These are phyloP conservation scores for Dryadomyces quercus-mongolicae DNA, from an alignment of 2,329 filamentous ascomycete species.

Conservation along the genomic window DNA sequence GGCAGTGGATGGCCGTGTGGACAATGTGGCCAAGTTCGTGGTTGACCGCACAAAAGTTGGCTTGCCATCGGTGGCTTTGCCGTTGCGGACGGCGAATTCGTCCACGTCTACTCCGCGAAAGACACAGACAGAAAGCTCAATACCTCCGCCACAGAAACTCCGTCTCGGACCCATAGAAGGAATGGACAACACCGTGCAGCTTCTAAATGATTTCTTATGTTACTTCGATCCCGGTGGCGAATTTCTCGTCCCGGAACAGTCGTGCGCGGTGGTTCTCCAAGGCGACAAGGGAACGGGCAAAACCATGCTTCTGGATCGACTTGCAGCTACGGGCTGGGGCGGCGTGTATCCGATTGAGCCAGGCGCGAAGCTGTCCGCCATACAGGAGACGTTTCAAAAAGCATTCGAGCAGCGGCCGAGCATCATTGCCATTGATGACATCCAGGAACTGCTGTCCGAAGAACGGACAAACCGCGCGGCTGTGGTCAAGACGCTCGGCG, in stretches of 20 bases:
- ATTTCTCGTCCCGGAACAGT: slow-evolving; percentile 14
- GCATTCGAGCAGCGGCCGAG: slow-evolving; percentile 60
- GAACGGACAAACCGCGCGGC: slow-evolving; percentile 37
- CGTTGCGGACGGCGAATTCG: background rate
- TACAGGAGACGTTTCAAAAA: slow-evolving; percentile 58
- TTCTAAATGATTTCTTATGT: slow-evolving; percentile 54
- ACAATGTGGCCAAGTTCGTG: slow-evolving; percentile 31
- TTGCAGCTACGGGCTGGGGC: slow-evolving; percentile 59
- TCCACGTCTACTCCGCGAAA: background rate
- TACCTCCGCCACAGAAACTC: slow-evolving; percentile 4
- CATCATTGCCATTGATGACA: slow-evolving; percentile 65
- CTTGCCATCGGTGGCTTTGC: slow-evolving; percentile 21
- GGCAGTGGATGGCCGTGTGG: slow-evolving; percentile 40
- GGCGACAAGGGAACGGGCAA: slow-evolving; percentile 82
- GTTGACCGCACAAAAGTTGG: slow-evolving; percentile 19
- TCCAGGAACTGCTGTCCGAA: slow-evolving; percentile 58
- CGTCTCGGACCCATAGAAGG: slow-evolving; percentile 51
- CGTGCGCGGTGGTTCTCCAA: slow-evolving; percentile 57
- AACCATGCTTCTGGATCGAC: slow-evolving; percentile 55
- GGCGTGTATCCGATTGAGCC: slow-evolving; percentile 50
- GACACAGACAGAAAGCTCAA: background rate
- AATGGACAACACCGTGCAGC: slow-evolving; percentile 47
- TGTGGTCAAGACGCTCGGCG: slow-evolving; percentile 37
- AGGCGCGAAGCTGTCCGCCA: slow-evolving; percentile 41
- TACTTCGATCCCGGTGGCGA: slow-evolving; percentile 16